Evolutionary conservation across 1,139 yeast species (phyloP).

Genomic region (Geotrichum fermentans): DNA sequence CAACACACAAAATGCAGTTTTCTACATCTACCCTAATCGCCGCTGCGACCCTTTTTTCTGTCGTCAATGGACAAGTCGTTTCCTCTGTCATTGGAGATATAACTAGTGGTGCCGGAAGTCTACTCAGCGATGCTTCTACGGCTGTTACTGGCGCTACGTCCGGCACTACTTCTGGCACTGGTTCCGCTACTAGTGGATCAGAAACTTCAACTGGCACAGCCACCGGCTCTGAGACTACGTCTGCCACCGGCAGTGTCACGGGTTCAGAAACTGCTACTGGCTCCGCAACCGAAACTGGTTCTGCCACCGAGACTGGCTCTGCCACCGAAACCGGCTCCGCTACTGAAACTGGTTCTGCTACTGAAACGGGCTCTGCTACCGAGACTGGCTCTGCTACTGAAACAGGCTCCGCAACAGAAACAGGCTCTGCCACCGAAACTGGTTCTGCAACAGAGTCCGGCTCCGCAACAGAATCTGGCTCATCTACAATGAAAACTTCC

Average conservation of each 20-base stretch:
- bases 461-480: neutral
- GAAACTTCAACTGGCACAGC: neutral
- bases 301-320: neutral
- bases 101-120: slow-evolving; percentile 2
- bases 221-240: neutral
- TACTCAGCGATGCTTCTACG: slow-evolving; percentile 2
- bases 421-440: neutral
- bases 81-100: slow-evolving; percentile 5
- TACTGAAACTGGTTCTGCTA: neutral
- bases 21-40: slow-evolving; percentile 6
- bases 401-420: neutral
- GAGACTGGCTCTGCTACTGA: slow-evolving; percentile 2
- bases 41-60: slow-evolving; percentile 3
- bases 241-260: neutral
- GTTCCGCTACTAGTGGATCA: neutral
- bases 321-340: neutral
- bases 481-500: neutral
- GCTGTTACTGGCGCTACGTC: neutral
- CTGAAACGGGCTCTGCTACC: neutral
- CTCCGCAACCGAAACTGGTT: neutral
- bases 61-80: slow-evolving; percentile 7
- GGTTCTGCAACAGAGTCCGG: neutral
- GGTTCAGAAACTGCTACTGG: neutral
- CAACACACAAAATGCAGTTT: neutral
- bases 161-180: neutral